A percentile compares a stretch with the other conserved stretches of the same genome.
phyloP scores from a whole-genome alignment of 2,329 filamentous ascomycete genomes.

The Colletotrichum higginsianum region DNA sequence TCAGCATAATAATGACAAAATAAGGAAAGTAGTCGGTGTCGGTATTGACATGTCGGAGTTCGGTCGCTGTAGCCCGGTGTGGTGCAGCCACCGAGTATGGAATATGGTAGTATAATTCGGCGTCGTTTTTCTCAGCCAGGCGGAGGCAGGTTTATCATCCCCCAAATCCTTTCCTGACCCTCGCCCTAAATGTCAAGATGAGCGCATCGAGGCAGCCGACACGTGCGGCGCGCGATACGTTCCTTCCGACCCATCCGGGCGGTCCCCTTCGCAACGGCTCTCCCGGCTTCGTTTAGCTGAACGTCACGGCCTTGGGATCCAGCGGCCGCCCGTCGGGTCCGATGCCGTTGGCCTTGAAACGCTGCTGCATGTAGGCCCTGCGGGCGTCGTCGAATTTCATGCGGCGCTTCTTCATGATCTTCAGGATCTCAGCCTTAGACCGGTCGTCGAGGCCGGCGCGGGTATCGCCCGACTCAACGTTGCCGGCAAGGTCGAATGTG shows the following conservation, averaged over 20 bases:
- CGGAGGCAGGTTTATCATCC: background rate
- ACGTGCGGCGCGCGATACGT: background rate
- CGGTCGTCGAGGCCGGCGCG: constrained; percentile 85
- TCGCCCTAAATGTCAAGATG: background rate
- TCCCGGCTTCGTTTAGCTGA: constrained; percentile 68
- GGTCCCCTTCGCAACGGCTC: background rate
- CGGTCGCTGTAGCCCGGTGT: background rate
- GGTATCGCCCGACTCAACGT: constrained; percentile 84
- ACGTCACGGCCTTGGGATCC: constrained; percentile 97
- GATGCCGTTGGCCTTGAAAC: constrained; percentile 90
- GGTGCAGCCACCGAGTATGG: background rate
- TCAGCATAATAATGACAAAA: background rate
- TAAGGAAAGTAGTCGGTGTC: constrained; percentile 13
- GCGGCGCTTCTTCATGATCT: constrained; percentile 89
- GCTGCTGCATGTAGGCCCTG: constrained; percentile 85
- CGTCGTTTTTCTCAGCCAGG: background rate
- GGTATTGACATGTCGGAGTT: background rate
- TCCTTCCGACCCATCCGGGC: background rate
- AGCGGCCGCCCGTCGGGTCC: constrained; percentile 87
- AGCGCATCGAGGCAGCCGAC: background rate
- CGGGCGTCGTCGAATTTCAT: constrained; percentile 94
- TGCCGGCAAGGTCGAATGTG: constrained; percentile 86
- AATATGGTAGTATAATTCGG: constrained; percentile 6
- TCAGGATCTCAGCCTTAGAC: constrained; percentile 85
- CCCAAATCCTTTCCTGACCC: background rate